Base-by-base conservation (phyloP, 805 yeast genomes). In the Starmerella apis region DNA sequence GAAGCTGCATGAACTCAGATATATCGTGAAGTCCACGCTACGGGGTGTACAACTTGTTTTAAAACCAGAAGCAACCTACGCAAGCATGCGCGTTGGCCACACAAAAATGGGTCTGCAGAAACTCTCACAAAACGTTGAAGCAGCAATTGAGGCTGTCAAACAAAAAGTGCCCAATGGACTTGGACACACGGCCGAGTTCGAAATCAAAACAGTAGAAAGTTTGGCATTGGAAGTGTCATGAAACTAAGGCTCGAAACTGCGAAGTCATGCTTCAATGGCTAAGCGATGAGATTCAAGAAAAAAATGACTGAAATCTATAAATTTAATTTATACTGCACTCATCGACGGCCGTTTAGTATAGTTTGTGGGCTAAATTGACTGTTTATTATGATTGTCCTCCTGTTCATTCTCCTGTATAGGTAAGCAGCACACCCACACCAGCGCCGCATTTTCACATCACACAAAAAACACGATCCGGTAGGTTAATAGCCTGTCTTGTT, bases 161-260 rank as follows among this genome's bases (percentile, higher is more conserved):
- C 43, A 37, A 31, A 43, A 46, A 19, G 51, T 57, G 25, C 57
- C 59, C 4, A 9, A 22, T 6, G 56, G 58, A 3, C 31, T 48
- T 10, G 57, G 57, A 3, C 32, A 31, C 4, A 30, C 49, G 3
- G 56, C 60, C 13, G 47, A 43, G 19, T 46, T 50, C 46, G 51
- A 52, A 23, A 47, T 60, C 36, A 60, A 60, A 31, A 58, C 63
- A 1, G 57, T 61, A 18, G 60, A 59, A 31, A 55, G 59, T 14
- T 27, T 52, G 45, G 51, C 61, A 3, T 43, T 59, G n/a, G 25
- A 42, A 28, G 42, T 48, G 1, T 42, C 37, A 1, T 20, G n/a
- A n/a, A n/a, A n/a, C n/a, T n/a, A n/a, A n/a, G n/a, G n/a, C n/a
- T n/a, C n/a, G n/a, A n/a, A n/a, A n/a, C n/a, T n/a, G n/a, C n/a